These are phyloP conservation scores for Aethionema arabicum DNA, from an alignment of 345 rosid species.

Conservation along the genomic window DNA sequence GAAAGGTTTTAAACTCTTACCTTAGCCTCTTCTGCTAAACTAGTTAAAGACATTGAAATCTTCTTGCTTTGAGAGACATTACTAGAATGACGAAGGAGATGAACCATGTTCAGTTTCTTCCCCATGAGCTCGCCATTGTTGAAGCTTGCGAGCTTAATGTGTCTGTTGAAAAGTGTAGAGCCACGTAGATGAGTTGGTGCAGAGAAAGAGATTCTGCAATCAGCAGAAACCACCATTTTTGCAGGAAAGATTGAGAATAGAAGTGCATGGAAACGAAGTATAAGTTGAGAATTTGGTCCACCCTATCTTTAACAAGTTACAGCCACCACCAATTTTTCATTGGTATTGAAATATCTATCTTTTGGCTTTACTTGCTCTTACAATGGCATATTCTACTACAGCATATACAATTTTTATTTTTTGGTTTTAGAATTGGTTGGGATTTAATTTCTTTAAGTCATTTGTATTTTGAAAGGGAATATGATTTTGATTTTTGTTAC, in stretches of 20 bases:
- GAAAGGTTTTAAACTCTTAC: slow-evolving; percentile 29
- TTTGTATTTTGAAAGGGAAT: too few relatives aligned
- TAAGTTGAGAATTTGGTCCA: slow-evolving; percentile 47
- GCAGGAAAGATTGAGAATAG: slow-evolving; percentile 12
- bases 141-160: slow-evolving; percentile 44
- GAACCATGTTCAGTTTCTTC: slow-evolving; percentile 46
- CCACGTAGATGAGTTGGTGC: slow-evolving; percentile 46
- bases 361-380: slow-evolving; percentile 30
- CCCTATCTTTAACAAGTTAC: slow-evolving; percentile 69
- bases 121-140: slow-evolving; percentile 80
- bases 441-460: background rate
- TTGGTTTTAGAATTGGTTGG: background rate
- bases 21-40: slow-evolving; percentile 50
- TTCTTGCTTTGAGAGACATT: slow-evolving; percentile 28
- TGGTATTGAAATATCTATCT: slow-evolving; percentile 25
- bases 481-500: background rate
- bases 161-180: slow-evolving; percentile 35
- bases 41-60: slow-evolving; percentile 56
- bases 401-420: slow-evolving; percentile 1
- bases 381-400: slow-evolving; percentile 31
- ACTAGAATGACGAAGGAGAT: slow-evolving; percentile 22
- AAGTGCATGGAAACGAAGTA: slow-evolving; percentile 38
- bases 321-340: slow-evolving; percentile 56
- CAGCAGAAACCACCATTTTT: slow-evolving; percentile 59
- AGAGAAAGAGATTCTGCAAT: slow-evolving; percentile 60